A percentile compares a stretch with the other conserved stretches of the same genome.
phyloP scores from a whole-genome alignment of 495 filamentous ascomycete genomes.

The Cercophora sp. region DNA sequence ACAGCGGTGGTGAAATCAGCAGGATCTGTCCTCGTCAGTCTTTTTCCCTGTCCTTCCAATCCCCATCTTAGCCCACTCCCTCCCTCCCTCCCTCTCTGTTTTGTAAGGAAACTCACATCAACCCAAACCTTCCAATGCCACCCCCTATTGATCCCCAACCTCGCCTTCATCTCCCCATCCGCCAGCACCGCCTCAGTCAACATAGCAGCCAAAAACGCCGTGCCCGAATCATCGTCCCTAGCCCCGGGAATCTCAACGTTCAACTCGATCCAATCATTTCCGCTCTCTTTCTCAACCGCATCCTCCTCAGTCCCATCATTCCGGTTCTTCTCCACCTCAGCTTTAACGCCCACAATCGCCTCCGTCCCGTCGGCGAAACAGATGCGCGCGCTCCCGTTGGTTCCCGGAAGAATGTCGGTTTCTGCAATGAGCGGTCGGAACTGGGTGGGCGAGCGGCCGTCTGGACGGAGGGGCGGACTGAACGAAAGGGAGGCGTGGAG shows the following conservation, averaged over 20 bases:
- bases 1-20: conserved; percentile 83
- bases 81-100: too few species aligned
- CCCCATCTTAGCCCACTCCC: not conserved
- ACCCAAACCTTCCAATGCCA: conserved; percentile 97
- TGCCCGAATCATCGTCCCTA: conserved; percentile 85
- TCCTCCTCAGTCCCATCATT: conserved; percentile 25
- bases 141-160: conserved; percentile 75
- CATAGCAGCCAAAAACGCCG: conserved; percentile 81
- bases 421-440: conserved; percentile 91
- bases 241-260: conserved; percentile 80
- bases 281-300: conserved; percentile 16
- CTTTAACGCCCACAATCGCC: conserved; percentile 91
- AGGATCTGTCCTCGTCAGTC: conserved; percentile 86
- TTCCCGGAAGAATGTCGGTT: conserved; percentile 77
- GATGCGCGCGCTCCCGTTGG: conserved; percentile 88
- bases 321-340: conserved; percentile 70
- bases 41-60: too few species aligned
- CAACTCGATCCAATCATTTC: conserved; percentile 69
- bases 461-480: conserved; percentile 79
- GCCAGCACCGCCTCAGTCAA: conserved; percentile 84
- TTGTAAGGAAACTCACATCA: conserved; percentile 69
- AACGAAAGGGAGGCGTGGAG: conserved; percentile 81
- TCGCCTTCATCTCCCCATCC: conserved; percentile 62
- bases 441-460: conserved; percentile 74
- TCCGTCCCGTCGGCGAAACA: conserved; percentile 95